A percentile compares a stretch with the other conserved stretches of the same genome.
Evolutionary conservation across 257 asterid species (phyloP).

Genomic region (Nicotiana knightiana): DNA sequence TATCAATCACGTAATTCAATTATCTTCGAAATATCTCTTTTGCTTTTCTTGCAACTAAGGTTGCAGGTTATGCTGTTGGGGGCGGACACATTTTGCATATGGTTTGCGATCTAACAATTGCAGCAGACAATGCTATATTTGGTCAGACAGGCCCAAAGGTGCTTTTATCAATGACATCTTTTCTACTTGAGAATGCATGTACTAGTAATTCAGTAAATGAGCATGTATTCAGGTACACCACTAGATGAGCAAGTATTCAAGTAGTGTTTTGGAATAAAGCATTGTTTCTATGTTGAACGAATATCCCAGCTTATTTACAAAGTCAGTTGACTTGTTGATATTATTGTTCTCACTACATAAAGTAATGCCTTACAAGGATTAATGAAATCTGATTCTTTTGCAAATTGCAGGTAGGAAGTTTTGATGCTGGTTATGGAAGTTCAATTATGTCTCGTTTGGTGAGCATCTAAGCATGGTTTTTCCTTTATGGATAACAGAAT

Average conservation of each 20-base stretch:
- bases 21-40: background rate
- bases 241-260: background rate
- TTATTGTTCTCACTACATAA: background rate
- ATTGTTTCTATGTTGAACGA: background rate
- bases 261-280: background rate
- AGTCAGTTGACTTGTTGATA: background rate
- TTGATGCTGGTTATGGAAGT: slow-evolving; percentile 96
- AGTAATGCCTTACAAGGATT: background rate
- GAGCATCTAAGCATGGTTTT: slow-evolving; percentile 7
- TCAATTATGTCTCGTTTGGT: slow-evolving; percentile 93
- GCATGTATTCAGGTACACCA: background rate
- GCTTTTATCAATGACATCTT: background rate
- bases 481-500: background rate
- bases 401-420: slow-evolving; percentile 82
- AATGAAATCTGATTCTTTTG: slow-evolving; percentile 1
- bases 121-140: slow-evolving; percentile 88
- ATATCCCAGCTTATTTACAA: background rate
- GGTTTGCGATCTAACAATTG: slow-evolving; percentile 93
- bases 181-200: background rate
- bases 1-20: background rate
- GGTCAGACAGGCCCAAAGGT: slow-evolving; percentile 99
- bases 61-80: slow-evolving; percentile 97
- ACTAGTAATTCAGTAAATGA: background rate
- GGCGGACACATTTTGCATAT: slow-evolving; percentile 94
- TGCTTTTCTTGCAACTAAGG: slow-evolving; percentile 39